These are phyloP conservation scores for Rhizodiscina lignyota DNA, from an alignment of 495 filamentous ascomycete species.

Conservation along the genomic window DNA sequence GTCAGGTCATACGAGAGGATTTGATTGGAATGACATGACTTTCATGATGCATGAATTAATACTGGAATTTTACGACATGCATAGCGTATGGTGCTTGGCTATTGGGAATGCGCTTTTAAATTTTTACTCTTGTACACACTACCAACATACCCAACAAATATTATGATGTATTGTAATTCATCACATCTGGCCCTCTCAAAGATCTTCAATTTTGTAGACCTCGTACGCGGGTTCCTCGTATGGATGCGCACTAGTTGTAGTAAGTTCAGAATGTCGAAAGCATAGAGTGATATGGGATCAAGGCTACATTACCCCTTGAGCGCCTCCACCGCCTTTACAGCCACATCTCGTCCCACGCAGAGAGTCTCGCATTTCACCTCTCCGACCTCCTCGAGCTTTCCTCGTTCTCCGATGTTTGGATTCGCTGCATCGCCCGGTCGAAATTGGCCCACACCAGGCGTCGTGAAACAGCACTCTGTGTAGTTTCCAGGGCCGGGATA, in stretches of 20 bases:
- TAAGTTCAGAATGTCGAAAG: too few relatives aligned
- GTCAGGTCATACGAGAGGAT: too few relatives aligned
- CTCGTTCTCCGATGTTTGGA: conserved; percentile 37
- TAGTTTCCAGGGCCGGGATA: conserved; percentile 43
- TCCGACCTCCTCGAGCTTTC: conserved; percentile 32
- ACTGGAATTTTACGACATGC: too few relatives aligned
- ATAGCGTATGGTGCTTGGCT: too few relatives aligned
- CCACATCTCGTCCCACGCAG: conserved; percentile 32
- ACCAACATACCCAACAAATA: too few relatives aligned
- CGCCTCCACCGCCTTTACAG: conserved; percentile 34
- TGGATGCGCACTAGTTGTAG: conserved; percentile 52
- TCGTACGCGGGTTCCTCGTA: conserved; percentile 66
- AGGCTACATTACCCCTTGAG: conserved; percentile 49
- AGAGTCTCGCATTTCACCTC: conserved; percentile 37
- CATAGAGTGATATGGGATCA: too few relatives aligned
- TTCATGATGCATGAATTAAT: too few relatives aligned
- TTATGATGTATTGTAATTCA: too few relatives aligned
- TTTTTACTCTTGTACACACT: too few relatives aligned
- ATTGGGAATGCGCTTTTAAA: too few relatives aligned
- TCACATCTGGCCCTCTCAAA: too few relatives aligned
- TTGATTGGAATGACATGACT: too few relatives aligned
- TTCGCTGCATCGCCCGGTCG: conserved; percentile 36
- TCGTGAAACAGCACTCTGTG: conserved; percentile 41
- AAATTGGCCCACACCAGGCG: conserved; percentile 43
- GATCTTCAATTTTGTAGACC: conserved; percentile 56